A percentile compares a stretch with the other conserved stretches of the same genome.
Evolutionary conservation across 2,329 filamentous ascomycete genomes (phyloP).

Genomic region (Phoma sp.): DNA sequence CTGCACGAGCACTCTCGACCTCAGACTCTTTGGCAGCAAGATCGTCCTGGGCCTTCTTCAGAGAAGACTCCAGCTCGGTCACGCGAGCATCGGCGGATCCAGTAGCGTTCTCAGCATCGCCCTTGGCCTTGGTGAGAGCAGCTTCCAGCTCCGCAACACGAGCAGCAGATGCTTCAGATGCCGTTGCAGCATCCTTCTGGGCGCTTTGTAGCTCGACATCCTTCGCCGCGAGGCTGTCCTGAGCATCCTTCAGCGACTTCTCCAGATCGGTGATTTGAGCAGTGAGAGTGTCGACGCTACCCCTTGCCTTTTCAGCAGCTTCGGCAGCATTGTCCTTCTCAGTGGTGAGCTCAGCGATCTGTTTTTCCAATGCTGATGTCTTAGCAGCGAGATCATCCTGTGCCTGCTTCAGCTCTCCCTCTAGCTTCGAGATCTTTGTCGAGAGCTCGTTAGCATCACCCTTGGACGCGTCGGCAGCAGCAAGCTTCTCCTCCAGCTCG

Average conservation of each 20-base stretch:
- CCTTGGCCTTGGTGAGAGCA: slow-evolving; percentile 13
- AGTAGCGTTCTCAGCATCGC: slow-evolving; percentile 17
- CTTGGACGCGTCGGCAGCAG: slow-evolving; percentile 31
- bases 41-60: slow-evolving; percentile 24
- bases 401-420: slow-evolving; percentile 36
- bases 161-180: slow-evolving; percentile 19
- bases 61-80: slow-evolving; percentile 20
- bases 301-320: slow-evolving; percentile 34
- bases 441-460: slow-evolving; percentile 35
- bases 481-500: slow-evolving; percentile 34
- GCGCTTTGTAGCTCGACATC: slow-evolving; percentile 21
- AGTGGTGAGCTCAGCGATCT: slow-evolving; percentile 25
- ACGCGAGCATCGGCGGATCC: slow-evolving; percentile 23
- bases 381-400: slow-evolving; percentile 32
- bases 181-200: slow-evolving; percentile 23
- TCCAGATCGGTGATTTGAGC: slow-evolving; percentile 30
- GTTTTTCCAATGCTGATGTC: slow-evolving; percentile 30
- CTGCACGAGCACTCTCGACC: slow-evolving; percentile 26
- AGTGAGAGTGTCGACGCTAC: slow-evolving; percentile 28
- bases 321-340: slow-evolving; percentile 33
- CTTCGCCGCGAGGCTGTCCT: slow-evolving; percentile 19
- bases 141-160: slow-evolving; percentile 23
- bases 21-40: slow-evolving; percentile 32
- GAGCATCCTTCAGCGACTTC: slow-evolving; percentile 21
- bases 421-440: slow-evolving; percentile 36